Evolutionary conservation across 768 basidiomycete genomes (phyloP).

Genomic region (Leccinum broughii): DNA sequence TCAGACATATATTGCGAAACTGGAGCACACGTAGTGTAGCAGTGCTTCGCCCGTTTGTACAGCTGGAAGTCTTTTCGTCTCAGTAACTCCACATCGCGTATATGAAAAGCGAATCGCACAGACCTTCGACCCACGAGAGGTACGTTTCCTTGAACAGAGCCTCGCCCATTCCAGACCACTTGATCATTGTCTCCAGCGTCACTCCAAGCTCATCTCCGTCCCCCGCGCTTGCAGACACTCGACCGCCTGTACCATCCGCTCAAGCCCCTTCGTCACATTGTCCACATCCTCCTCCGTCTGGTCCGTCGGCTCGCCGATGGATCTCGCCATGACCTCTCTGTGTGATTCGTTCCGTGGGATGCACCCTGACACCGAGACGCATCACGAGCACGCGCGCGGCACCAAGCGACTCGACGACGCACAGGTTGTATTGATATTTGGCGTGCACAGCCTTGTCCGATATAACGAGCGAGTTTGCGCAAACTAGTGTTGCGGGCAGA

Average conservation of each 20-base stretch:
- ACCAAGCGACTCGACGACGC: conserved; percentile 85
- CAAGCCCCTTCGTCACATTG: conserved; percentile 44
- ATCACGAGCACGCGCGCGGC: conserved; percentile 73
- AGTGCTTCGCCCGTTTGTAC: too few species aligned
- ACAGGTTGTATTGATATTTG: conserved; percentile 64
- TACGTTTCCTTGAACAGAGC: conserved; percentile 65
- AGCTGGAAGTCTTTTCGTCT: conserved; percentile 61
- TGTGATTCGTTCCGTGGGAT: conserved; percentile 51
- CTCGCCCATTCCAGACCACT: conserved; percentile 55
- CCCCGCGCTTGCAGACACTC: conserved; percentile 47
- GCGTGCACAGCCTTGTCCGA: conserved; percentile 36
- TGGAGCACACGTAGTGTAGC: too few species aligned
- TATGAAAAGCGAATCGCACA: conserved; percentile 18
- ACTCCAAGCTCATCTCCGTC: conserved; percentile 57
- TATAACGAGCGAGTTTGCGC: conserved; percentile 63
- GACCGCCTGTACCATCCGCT: conserved; percentile 46
- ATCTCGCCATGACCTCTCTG: conserved; percentile 59
- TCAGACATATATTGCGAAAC: too few species aligned
- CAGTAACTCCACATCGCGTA: not conserved
- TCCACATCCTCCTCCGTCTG: conserved; percentile 42
- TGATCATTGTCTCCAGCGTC: conserved; percentile 74
- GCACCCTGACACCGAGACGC: conserved; percentile 45
- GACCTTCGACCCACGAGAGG: conserved; percentile 79
- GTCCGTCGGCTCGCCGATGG: conserved; percentile 44
- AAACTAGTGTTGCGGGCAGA: conserved; percentile 32